Conservation (phyloP, 2,329 filamentous ascomycete species). For the Colletotrichum agaves region DNA sequence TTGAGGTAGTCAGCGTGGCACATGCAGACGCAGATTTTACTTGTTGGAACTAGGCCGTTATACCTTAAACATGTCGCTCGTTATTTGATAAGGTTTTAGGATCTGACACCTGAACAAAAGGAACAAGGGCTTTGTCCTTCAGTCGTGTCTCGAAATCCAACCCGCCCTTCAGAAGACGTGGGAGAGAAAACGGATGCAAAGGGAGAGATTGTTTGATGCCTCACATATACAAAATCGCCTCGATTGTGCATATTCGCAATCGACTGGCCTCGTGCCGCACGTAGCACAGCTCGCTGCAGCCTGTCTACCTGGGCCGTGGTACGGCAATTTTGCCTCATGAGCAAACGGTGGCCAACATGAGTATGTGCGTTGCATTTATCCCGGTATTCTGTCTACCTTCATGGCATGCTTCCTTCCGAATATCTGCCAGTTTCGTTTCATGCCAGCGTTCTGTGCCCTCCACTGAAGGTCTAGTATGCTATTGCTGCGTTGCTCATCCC, state of each 20-base stretch:
- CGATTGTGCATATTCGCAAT: neutral
- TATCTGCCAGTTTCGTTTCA: neutral
- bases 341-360: neutral
- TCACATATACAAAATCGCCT: neutral
- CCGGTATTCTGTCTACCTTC: neutral
- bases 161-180: neutral
- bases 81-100: constrained; percentile 13
- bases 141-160: neutral
- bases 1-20: neutral
- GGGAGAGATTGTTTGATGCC: neutral
- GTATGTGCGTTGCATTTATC: constrained; percentile 6
- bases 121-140: constrained; percentile 16
- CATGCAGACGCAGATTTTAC: constrained; percentile 10
- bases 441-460: neutral
- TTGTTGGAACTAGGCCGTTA: neutral
- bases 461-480: neutral
- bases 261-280: neutral
- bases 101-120: constrained; percentile 17
- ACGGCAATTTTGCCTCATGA: neutral
- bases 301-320: neutral
- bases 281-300: constrained; percentile 3
- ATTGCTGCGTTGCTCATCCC: neutral
- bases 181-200: neutral
- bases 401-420: neutral
- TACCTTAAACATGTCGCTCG: constrained; percentile 19